Conservation (phyloP, 2,329 filamentous ascomycete species). For the Dactylonectria estremocensis region DNA sequence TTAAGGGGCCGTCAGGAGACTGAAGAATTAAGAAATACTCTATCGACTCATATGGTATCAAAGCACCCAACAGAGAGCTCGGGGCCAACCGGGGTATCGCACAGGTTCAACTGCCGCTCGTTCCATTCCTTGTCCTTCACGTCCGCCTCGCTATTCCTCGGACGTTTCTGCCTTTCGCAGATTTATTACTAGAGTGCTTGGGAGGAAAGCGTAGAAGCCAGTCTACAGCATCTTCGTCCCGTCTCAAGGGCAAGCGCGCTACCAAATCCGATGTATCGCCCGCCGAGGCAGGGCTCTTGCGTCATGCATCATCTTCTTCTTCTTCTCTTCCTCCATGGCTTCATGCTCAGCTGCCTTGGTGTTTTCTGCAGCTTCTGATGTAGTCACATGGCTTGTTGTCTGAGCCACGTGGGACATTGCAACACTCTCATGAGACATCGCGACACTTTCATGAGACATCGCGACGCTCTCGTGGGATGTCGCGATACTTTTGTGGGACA, state of each 20-base stretch:
- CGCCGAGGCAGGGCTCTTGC: not conserved
- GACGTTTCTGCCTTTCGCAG: not conserved
- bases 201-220: not conserved
- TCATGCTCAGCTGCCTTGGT: not conserved
- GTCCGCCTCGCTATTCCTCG: not conserved
- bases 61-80: not conserved
- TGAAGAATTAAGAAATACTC: not conserved
- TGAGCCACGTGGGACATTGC: too few relatives aligned
- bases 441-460: too few relatives aligned
- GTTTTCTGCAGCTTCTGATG: not conserved
- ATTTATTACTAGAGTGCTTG: not conserved
- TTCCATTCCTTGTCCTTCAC: not conserved
- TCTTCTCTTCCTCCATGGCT: not conserved
- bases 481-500: too few relatives aligned
- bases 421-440: too few relatives aligned
- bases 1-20: not conserved
- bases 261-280: not conserved
- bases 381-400: not conserved
- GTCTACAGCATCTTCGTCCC: not conserved
- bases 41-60: not conserved
- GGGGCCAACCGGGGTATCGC: not conserved
- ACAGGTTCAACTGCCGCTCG: not conserved
- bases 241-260: not conserved
- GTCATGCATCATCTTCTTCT: not conserved
- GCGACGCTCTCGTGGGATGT: too few relatives aligned